These are phyloP conservation scores for Aleurites moluccanus DNA, from an alignment of 441 rosid species.

Conservation along the genomic window DNA sequence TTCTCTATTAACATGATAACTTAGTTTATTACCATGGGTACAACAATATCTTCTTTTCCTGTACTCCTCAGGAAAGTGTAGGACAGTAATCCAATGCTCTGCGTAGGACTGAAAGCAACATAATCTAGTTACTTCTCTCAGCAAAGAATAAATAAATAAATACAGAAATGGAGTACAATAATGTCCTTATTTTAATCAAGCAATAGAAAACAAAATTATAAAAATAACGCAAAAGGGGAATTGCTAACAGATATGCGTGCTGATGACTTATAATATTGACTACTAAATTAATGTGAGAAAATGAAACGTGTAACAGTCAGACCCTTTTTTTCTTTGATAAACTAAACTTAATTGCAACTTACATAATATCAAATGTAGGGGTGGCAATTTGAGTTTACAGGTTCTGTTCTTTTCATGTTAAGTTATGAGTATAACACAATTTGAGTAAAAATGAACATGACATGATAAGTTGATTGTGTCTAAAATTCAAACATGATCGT, in stretches of 20 bases:
- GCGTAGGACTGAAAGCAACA: slow-evolving; percentile 59
- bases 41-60: slow-evolving; percentile 93
- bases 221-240: not conserved
- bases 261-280: not conserved
- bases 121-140: slow-evolving; percentile 13
- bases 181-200: not conserved
- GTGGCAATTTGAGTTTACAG: no score
- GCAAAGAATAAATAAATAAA: not conserved
- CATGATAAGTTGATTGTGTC: no score
- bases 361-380: not conserved
- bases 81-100: slow-evolving; percentile 90
- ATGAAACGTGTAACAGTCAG: not conserved
- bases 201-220: not conserved
- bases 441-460: no score
- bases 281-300: not conserved
- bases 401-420: no score
- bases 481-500: no score
- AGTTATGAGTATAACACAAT: no score
- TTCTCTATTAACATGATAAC: not conserved
- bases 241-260: not conserved
- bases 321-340: not conserved
- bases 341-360: not conserved
- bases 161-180: not conserved
- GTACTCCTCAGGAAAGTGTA: slow-evolving; percentile 89
- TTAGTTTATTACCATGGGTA: slow-evolving; percentile 77